Base-by-base conservation (phyloP, 2,329 filamentous ascomycete genomes). In the Fusarium pseudograminearum region DNA sequence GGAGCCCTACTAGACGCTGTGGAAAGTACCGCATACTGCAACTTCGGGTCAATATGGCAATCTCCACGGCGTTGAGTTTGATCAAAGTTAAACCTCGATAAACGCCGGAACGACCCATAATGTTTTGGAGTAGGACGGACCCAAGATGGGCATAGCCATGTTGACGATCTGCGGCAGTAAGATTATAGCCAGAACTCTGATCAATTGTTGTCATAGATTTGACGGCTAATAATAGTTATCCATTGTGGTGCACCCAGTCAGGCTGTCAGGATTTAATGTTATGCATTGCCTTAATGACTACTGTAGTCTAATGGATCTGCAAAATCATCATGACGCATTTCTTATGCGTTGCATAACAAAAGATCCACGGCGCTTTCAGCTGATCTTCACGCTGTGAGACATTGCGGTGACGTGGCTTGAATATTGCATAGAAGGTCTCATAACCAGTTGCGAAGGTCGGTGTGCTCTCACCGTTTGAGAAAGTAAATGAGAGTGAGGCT, bases 231-330 rank as follows among this genome's bases (percentile, higher is more conserved):
- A 7, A 38, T 38, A 38, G 10, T 10, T 38, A 20, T 38, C 7
- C 6, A n/a, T 7, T 1, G n/a, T 38, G 7, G 0, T 20, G 11
- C n/a, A 7, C 5, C n/a, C 36, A 40, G n/a, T 40, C 3, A 20
- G 11, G 10, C 2, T 12, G n/a, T 40, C 7, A 20, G n/a, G 10
- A 20, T 12, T 36, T 15, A 6, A 7, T 14, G 7, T 8, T n/a
- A 20, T 40, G 6, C 11, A 40, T 40, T 8, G 4, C 3, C 11
- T 20, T 40, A 5, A 14, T 4, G 4, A n/a, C n/a, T n/a, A n/a
- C n/a, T n/a, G n/a, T n/a, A n/a, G n/a, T n/a, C 5, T 40, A 40
- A 7, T 20, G 6, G n/a, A 11, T 20, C 11, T 40, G n/a, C 14
- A 40, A 7, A 14, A 14, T 20, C n/a, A 20, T 14, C 11, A n/a